phyloP scores from a whole-genome alignment of 2,329 filamentous ascomycete genomes.

The Verticillium tricorpus region DNA sequence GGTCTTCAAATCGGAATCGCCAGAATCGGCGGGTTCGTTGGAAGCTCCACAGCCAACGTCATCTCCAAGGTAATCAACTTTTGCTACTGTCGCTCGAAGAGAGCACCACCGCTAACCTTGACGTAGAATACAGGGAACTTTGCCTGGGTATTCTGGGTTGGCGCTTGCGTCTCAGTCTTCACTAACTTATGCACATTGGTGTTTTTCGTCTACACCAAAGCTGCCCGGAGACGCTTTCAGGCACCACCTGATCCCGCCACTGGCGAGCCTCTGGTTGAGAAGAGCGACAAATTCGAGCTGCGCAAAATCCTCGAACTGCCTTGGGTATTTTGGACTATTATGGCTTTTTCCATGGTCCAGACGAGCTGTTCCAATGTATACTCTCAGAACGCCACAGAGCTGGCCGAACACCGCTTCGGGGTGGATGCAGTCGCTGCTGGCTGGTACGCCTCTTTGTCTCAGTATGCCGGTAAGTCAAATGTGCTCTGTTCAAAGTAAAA shows the following conservation, averaged over 20 bases:
- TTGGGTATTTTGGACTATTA: slow-evolving; percentile 54
- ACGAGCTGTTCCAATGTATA: slow-evolving; percentile 47
- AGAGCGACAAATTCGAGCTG: slow-evolving; percentile 51
- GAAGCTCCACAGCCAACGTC: slow-evolving; percentile 55
- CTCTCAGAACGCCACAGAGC: slow-evolving; percentile 48
- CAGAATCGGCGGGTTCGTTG: slow-evolving; percentile 59
- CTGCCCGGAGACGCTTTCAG: slow-evolving; percentile 40
- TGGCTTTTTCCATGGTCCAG: slow-evolving; percentile 48
- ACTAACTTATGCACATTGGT: slow-evolving; percentile 48
- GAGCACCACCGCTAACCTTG: neutral
- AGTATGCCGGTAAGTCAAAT: slow-evolving; percentile 30
- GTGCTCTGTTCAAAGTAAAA: neutral
- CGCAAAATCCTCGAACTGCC: slow-evolving; percentile 50
- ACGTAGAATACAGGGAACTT: slow-evolving; percentile 47
- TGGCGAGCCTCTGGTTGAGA: slow-evolving; percentile 54
- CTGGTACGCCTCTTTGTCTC: slow-evolving; percentile 47
- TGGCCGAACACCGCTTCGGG: slow-evolving; percentile 51
- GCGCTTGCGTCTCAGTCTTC: slow-evolving; percentile 59
- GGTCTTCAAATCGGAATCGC: slow-evolving; percentile 57
- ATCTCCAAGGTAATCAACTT: slow-evolving; percentile 34
- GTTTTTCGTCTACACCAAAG: slow-evolving; percentile 52
- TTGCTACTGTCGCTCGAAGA: neutral
- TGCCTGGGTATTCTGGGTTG: slow-evolving; percentile 56
- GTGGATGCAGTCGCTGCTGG: slow-evolving; percentile 44
- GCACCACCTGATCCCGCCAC: slow-evolving; percentile 49